phyloP scores from a whole-genome alignment of 1,139 yeast species.

The Geotrichum phurueaensis region DNA sequence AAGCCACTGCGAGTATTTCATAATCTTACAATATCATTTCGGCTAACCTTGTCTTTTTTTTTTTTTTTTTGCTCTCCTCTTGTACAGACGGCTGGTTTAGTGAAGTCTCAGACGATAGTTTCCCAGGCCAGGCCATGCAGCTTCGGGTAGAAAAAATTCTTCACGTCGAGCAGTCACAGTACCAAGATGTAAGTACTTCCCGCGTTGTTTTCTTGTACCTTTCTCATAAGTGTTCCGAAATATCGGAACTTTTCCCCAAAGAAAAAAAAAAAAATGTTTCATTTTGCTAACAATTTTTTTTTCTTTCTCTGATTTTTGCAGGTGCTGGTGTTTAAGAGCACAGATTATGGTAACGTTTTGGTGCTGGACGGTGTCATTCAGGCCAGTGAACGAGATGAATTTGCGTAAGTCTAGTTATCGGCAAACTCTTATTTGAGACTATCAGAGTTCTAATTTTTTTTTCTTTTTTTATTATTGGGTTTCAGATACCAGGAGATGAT shows the following conservation, averaged over 20 bases:
- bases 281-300: not conserved
- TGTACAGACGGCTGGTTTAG: constrained; percentile 78
- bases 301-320: constrained; percentile 6
- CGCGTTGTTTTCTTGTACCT: no score
- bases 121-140: constrained; percentile 94
- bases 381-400: constrained; percentile 91
- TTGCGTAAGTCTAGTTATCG: constrained; percentile 40
- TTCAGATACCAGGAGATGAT: constrained; percentile 80
- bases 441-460: not conserved
- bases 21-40: not conserved
- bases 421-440: not conserved
- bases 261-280: not conserved
- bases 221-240: not conserved
- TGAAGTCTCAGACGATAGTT: constrained; percentile 77
- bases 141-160: constrained; percentile 74
- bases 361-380: constrained; percentile 89
- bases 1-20: no score
- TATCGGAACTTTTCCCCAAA: no score
- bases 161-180: constrained; percentile 73
- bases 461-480: not conserved
- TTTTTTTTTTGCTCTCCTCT: not conserved
- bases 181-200: constrained; percentile 54
- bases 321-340: constrained; percentile 74
- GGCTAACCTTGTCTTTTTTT: not conserved
- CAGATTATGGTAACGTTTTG: constrained; percentile 84